Base-by-base conservation (phyloP, 768 basidiomycete genomes). In the Termitomyces sp. region DNA sequence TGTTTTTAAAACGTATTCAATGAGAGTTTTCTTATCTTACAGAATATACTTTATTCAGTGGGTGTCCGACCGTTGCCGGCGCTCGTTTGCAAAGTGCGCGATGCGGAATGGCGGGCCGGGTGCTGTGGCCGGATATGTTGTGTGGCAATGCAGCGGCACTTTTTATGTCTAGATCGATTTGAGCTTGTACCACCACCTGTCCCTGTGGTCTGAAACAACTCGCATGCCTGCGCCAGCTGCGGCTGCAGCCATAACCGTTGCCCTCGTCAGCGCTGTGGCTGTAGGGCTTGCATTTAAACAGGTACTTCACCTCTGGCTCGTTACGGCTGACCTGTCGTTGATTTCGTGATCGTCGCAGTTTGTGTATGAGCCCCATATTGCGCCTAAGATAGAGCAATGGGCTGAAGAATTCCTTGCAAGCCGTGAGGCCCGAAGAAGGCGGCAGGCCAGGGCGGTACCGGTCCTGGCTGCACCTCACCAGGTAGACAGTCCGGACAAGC, bases 321-420 rank as follows among this genome's bases (percentile, higher is more conserved):
- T 6, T 40, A 3, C 14, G 17, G 14, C 14, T n/a, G n/a, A 54
- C 25, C 48, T 52, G 34, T 42, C 46, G 37, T 42, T 42, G 17
- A 35, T 32, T 8, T 55, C 28, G 32, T 32, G 28, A 25, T 44
- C 56, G 52, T 58, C 52, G 21, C 56, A 89, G 86, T 82, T 83
- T 54, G 79, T 89, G 28, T 88, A 86, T 56, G 85, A 85, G 59
- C 86, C 86, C 10, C 85, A 86, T 57, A 77, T 88, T 56, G 84
- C 84, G 19, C 86, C 85, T 0, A 75, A 72, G 42, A 44, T 88
- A 28, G 85, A 84, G 63, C 72, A 67, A 59, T 76, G 75, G 76
- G 74, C 70, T 5, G 72, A 71, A 53, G 72, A 75, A 51, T 75
- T 70, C 52, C 49, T 74, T 39, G 73, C 72, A 0, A 67, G 61